Base-by-base conservation (phyloP, 805 yeast species). In the Cyberlindnera sargentensis region DNA sequence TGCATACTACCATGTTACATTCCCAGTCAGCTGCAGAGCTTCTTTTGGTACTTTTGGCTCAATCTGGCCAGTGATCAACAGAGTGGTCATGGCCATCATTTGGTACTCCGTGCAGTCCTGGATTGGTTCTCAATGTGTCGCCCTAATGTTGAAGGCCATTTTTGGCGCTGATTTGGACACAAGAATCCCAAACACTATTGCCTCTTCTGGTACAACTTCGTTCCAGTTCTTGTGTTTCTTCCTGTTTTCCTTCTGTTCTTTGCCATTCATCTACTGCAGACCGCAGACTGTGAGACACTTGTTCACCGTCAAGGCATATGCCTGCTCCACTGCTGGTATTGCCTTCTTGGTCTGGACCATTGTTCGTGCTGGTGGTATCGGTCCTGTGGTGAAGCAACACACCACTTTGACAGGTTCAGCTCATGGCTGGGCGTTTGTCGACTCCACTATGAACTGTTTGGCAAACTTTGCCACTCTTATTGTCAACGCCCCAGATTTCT, bases 61-160 rank as follows among this genome's bases (percentile, higher is more conserved):
- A 0, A 67, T 83, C 46, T 89, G 95, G 96, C 95, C 95, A 6
- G 80, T 89, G 39, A 58, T 88, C 41, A 88, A 89, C 64, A 76
- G 97, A 65, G 93, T 86, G 31, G 90, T 85, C 11, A 83, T 89
- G 87, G 84, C 88, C 33, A 74, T 79, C 50, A 79, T 89, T 41
- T 89, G 96, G 96, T 87, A 83, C 55, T 80, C 95, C 31, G 93
- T 87, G 28, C 96, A 88, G 59, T 71, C 84, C 23, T 83, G 89
- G 73, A 76, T 90, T 47, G 95, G 95, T 46, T 95, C 93, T 35
- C 78, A 87, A 47, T 84, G 95, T 66, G 80, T 89, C 15, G 75
- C 79, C 46, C 65, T 85, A 43, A 84, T 88, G 91, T 66, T 89
- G 44, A 69, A 76, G 49, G 71, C 95, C 2, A 79, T 89, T 37